These are phyloP conservation scores for Cardamine chenopodiifolia DNA, from an alignment of 345 rosid genomes.

Conservation along the genomic window DNA sequence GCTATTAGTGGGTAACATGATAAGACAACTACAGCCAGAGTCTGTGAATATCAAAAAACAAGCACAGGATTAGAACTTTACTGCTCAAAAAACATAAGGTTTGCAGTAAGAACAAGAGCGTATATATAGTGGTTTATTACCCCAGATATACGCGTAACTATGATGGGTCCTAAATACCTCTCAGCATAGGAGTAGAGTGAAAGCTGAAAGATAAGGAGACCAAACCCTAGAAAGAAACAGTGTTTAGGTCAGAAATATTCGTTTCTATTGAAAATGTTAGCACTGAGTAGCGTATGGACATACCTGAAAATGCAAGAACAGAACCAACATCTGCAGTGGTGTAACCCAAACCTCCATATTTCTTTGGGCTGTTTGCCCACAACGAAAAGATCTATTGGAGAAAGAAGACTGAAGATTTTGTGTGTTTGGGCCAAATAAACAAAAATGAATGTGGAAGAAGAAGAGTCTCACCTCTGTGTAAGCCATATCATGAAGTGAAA, in stretches of 20 bases:
- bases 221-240: constrained; percentile 53
- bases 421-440: neutral
- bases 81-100: neutral
- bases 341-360: constrained; percentile 71
- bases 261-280: neutral
- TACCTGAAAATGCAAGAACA: constrained; percentile 80
- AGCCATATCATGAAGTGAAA: constrained; percentile 96
- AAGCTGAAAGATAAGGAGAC: constrained; percentile 83
- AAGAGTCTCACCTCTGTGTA: constrained; percentile 67
- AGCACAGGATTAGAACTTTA: constrained; percentile 19
- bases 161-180: constrained; percentile 67
- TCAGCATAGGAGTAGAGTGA: constrained; percentile 62
- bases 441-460: constrained; percentile 21
- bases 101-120: neutral
- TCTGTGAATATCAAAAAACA: constrained; percentile 48
- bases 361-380: constrained; percentile 87
- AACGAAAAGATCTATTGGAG: constrained; percentile 66
- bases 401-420: neutral
- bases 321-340: constrained; percentile 68
- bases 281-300: neutral
- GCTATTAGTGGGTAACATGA: constrained; percentile 69
- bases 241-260: constrained; percentile 12
- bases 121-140: constrained; percentile 43
- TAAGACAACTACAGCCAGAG: constrained; percentile 56
- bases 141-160: constrained; percentile 61